Conservation (phyloP, 2,329 filamentous ascomycete genomes). For the Trichoderma semiorbis region DNA sequence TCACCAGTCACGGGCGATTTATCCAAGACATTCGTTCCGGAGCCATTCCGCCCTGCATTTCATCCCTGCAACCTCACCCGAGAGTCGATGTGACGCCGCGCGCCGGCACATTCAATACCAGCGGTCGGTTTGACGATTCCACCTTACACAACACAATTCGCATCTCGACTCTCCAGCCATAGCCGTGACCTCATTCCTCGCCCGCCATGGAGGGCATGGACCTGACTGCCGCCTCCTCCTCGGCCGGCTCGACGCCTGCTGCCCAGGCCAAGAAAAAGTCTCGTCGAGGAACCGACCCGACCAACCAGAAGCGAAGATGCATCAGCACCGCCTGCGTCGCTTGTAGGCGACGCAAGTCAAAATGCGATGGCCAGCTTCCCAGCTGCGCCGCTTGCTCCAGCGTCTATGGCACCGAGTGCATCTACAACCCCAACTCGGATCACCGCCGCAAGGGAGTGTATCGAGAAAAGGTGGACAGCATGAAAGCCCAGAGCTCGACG, state of each 20-base stretch:
- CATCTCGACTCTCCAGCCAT: not conserved
- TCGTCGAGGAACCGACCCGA: constrained; percentile 46
- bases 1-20: not conserved
- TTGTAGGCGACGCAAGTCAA: constrained; percentile 74
- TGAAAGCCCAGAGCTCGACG: constrained; percentile 83
- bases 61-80: not conserved
- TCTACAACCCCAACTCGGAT: constrained; percentile 95
- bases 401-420: constrained; percentile 84
- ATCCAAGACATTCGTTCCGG: not conserved
- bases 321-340: constrained; percentile 83
- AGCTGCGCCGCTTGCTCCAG: constrained; percentile 95
- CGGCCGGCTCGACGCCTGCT: not conserved
- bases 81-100: constrained; percentile 11
- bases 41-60: not conserved
- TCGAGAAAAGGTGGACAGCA: constrained; percentile 83
- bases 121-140: not conserved
- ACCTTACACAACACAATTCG: not conserved
- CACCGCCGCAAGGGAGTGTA: constrained; percentile 96
- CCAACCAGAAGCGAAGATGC: constrained; percentile 66
- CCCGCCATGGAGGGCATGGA: constrained; percentile 4
- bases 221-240: not conserved
- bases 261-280: constrained; percentile 45
- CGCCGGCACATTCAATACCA: not conserved
- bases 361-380: constrained; percentile 88
- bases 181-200: not conserved